Evolutionary conservation across 768 basidiomycete genomes (phyloP).

Genomic region (Macrolepiota fuliginosa): DNA sequence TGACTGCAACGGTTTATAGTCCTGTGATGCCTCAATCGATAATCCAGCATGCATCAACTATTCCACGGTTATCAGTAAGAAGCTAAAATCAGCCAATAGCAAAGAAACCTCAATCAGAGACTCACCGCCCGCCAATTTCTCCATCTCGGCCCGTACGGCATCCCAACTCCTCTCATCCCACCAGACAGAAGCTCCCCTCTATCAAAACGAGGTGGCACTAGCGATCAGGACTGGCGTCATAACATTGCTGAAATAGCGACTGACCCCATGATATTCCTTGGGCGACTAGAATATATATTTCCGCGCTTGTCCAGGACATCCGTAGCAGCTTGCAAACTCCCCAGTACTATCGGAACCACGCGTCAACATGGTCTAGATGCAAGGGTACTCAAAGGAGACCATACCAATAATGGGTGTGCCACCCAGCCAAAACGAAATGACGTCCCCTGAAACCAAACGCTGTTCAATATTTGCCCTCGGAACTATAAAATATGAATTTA

Average conservation of each 20-base stretch:
- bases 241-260: background rate
- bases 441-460: slow-evolving; percentile 12
- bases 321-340: slow-evolving; percentile 26
- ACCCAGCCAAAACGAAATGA: slow-evolving; percentile 21
- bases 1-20: slow-evolving; percentile 23
- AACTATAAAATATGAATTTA: background rate
- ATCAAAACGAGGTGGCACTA: background rate
- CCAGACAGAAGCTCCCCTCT: slow-evolving; percentile 30
- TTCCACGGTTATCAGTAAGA: background rate
- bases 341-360: slow-evolving; percentile 19
- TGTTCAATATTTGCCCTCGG: background rate
- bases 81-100: slow-evolving; percentile 8
- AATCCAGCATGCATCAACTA: slow-evolving; percentile 26
- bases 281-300: slow-evolving; percentile 32
- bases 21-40: slow-evolving; percentile 22
- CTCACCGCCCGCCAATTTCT: slow-evolving; percentile 31
- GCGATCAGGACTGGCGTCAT: background rate
- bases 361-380: background rate
- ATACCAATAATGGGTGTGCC: slow-evolving; percentile 22
- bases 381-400: background rate
- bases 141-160: slow-evolving; percentile 30
- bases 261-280: slow-evolving; percentile 29
- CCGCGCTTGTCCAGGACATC: slow-evolving; percentile 31
- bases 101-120: background rate
- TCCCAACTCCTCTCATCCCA: slow-evolving; percentile 29